Conservation (phyloP, 1,284 basidiomycete genomes). For the Exobasidium cylindrosporum region DNA sequence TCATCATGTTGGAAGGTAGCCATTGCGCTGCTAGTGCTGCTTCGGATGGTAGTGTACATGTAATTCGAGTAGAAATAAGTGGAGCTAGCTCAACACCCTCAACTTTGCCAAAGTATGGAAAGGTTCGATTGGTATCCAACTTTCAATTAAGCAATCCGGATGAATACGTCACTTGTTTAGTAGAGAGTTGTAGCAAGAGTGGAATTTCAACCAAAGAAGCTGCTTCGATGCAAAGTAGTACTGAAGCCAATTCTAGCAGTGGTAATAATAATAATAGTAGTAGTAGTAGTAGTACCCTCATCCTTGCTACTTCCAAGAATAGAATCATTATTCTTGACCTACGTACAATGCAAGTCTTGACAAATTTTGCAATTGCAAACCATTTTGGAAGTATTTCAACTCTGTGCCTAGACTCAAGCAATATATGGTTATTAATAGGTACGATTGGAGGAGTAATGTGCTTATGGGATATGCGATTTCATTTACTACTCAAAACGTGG, state of each 20-base stretch:
- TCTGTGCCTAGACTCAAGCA: conserved; percentile 70
- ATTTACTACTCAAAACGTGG: conserved; percentile 84
- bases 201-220: conserved; percentile 2
- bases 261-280: background rate
- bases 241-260: background rate
- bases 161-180: conserved; percentile 53
- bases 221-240: background rate
- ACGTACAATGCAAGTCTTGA: conserved; percentile 73
- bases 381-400: conserved; percentile 82
- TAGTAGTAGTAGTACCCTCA: conserved; percentile 57
- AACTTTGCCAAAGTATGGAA: conserved; percentile 56
- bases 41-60: conserved; percentile 56
- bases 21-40: conserved; percentile 57
- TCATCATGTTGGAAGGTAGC: conserved; percentile 54
- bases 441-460: conserved; percentile 78
- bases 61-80: conserved; percentile 55
- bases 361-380: conserved; percentile 75
- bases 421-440: conserved; percentile 81
- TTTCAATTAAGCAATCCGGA: conserved; percentile 49
- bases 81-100: conserved; percentile 25
- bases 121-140: conserved; percentile 54
- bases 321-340: conserved; percentile 77
- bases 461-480: conserved; percentile 92
- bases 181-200: conserved; percentile 25
- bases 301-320: conserved; percentile 80